phyloP scores from a whole-genome alignment of 768 basidiomycete genomes.

The Lactifluus pinguis region DNA sequence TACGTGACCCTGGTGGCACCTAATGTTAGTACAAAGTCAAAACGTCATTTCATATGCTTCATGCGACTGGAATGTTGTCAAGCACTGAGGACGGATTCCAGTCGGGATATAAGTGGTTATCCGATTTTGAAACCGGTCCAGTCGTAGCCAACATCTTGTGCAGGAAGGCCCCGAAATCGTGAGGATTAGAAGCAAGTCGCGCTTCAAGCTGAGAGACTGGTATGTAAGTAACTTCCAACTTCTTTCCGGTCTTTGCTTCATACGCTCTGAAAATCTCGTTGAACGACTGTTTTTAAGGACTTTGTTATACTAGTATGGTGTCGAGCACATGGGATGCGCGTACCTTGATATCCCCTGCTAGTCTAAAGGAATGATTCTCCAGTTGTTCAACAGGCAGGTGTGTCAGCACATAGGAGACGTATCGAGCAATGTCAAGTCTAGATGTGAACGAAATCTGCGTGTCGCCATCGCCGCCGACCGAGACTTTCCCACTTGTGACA shows the following conservation, averaged over 20 bases:
- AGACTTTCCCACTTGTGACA: conserved; percentile 15
- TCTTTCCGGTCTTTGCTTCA: conserved; percentile 16
- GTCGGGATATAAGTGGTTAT: conserved; percentile 17
- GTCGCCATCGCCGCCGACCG: conserved; percentile 16
- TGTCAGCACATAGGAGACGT: conserved; percentile 17
- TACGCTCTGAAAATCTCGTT: conserved; percentile 20
- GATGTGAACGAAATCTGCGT: conserved; percentile 14
- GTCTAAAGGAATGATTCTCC: conserved; percentile 1
- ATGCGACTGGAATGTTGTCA: conserved; percentile 5
- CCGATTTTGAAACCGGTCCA: not conserved
- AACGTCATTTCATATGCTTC: not conserved
- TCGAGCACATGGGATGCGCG: not conserved
- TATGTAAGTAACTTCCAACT: conserved; percentile 16
- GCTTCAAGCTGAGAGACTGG: conserved; percentile 13
- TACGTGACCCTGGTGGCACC: not conserved
- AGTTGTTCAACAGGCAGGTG: conserved; percentile 10
- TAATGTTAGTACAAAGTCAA: not conserved
- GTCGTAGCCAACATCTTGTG: conserved; percentile 3
- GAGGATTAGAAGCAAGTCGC: conserved; percentile 4
- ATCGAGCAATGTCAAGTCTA: conserved; percentile 20
- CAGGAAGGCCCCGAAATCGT: not conserved
- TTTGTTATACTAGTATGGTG: not conserved
- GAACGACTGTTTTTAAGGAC: not conserved
- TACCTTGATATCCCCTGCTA: conserved; percentile 13
- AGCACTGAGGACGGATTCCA: conserved; percentile 17